Conservation (phyloP, 73 alveolate species). For the Paramecium octaurelia region DNA sequence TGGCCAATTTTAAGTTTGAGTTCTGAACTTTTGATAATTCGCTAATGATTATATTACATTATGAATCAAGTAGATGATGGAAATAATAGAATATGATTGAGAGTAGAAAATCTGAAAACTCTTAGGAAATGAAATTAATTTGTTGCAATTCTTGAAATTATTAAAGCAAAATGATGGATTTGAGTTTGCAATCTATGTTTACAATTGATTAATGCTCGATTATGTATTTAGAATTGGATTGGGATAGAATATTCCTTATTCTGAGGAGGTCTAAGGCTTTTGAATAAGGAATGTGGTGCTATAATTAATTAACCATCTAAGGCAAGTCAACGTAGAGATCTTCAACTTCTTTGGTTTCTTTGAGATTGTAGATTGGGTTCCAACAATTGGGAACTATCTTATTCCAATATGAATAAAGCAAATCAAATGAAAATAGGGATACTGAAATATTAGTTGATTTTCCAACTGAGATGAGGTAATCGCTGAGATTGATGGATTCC, state of each 20-base stretch:
- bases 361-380: neutral
- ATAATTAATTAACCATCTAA: neutral
- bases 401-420: neutral
- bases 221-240: neutral
- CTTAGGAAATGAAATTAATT: neutral
- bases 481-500: neutral
- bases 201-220: neutral
- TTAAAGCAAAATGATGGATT: neutral
- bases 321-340: neutral
- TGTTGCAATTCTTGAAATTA: neutral
- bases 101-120: neutral
- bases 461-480: neutral
- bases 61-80: neutral
- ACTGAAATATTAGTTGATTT: neutral
- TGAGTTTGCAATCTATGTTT: neutral
- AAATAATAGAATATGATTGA: neutral
- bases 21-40: neutral
- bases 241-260: neutral
- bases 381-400: neutral
- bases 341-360: neutral
- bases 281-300: neutral
- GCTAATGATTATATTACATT: neutral
- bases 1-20: neutral
- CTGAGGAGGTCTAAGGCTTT: neutral
- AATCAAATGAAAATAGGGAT: neutral